Evolutionary conservation across 2,329 filamentous ascomycete genomes (phyloP).

Genomic region (Microcyclosporella mali): DNA sequence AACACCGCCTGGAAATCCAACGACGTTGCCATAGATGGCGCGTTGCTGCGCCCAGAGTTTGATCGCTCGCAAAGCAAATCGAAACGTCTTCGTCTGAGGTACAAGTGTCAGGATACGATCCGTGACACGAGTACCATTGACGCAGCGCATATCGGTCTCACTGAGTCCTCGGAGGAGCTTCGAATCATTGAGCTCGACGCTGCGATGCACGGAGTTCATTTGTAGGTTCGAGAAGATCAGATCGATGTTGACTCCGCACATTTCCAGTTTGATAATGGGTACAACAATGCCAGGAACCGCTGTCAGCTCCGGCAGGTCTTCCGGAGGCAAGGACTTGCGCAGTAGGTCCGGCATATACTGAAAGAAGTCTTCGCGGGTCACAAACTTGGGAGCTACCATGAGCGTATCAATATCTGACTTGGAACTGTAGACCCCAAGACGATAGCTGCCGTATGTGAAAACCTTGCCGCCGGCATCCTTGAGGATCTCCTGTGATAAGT

Average conservation of each 20-base stretch:
- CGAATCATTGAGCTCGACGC: slow-evolving; percentile 74
- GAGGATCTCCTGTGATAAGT: slow-evolving; percentile 67
- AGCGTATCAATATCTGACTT: slow-evolving; percentile 98
- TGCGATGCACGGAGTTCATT: slow-evolving; percentile 41
- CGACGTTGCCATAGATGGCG: slow-evolving; percentile 91
- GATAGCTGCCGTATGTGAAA: slow-evolving; percentile 93
- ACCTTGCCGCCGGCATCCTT: slow-evolving; percentile 85
- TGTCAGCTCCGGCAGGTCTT: slow-evolving; percentile 77
- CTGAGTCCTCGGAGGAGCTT: slow-evolving; percentile 78
- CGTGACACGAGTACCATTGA: slow-evolving; percentile 92
- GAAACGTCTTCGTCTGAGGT: slow-evolving; percentile 83
- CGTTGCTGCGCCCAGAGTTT: slow-evolving; percentile 94
- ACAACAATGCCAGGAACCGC: slow-evolving; percentile 87
- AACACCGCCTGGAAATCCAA: slow-evolving; percentile 92
- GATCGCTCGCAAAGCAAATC: slow-evolving; percentile 80
- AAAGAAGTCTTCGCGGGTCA: slow-evolving; percentile 88
- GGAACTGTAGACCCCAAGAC: slow-evolving; percentile 86
- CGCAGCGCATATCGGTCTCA: slow-evolving; percentile 76
- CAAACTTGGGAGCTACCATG: slow-evolving; percentile 83
- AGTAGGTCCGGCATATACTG: slow-evolving; percentile 76
- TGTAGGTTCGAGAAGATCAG: slow-evolving; percentile 58
- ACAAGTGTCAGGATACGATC: slow-evolving; percentile 86
- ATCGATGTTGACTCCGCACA: slow-evolving; percentile 87
- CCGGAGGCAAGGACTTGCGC: slow-evolving; percentile 65
- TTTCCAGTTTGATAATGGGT: slow-evolving; percentile 95